phyloP scores from a whole-genome alignment of 306 rosid genomes.

The Pyrus betulifolia region DNA sequence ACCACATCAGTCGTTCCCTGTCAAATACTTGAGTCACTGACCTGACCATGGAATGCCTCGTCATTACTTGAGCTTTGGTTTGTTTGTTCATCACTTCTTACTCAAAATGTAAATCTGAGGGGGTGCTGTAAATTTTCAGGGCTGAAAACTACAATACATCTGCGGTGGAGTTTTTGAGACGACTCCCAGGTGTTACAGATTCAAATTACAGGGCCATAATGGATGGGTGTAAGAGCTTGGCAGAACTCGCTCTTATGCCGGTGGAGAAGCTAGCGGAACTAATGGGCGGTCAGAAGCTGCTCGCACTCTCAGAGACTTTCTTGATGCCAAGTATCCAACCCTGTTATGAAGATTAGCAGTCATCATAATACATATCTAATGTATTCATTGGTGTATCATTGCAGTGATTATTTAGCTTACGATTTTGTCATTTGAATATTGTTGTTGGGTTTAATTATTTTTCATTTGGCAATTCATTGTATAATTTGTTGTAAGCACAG shows the following conservation, averaged over 20 bases:
- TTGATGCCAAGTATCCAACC: conserved; percentile 96
- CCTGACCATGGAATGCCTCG: neutral
- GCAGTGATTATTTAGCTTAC: neutral
- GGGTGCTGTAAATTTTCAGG: conserved; percentile 28
- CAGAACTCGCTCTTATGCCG: conserved; percentile 86
- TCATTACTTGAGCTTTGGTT: neutral
- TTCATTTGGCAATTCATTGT: neutral
- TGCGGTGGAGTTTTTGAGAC: conserved; percentile 85
- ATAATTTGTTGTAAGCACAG: neutral
- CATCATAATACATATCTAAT: neutral
- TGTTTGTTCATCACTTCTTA: neutral
- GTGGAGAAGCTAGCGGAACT: conserved; percentile 63
- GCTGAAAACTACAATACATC: conserved; percentile 94
- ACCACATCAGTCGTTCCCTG: neutral
- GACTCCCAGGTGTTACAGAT: conserved; percentile 93
- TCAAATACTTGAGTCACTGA: neutral
- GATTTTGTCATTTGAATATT: neutral
- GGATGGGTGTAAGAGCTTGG: conserved; percentile 84
- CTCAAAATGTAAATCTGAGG: conserved; percentile 3
- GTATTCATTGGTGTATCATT: neutral
- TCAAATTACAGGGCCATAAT: conserved; percentile 78
- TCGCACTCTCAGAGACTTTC: conserved; percentile 81
- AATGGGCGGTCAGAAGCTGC: conserved; percentile 96
- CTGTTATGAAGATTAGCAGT: conserved; percentile 35
- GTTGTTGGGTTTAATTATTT: neutral